Percentiles rank a stretch among this genome's conserved stretches.
phyloP scores from a whole-genome alignment of 2,329 filamentous ascomycete genomes.

The Colletotrichum zoysiae region DNA sequence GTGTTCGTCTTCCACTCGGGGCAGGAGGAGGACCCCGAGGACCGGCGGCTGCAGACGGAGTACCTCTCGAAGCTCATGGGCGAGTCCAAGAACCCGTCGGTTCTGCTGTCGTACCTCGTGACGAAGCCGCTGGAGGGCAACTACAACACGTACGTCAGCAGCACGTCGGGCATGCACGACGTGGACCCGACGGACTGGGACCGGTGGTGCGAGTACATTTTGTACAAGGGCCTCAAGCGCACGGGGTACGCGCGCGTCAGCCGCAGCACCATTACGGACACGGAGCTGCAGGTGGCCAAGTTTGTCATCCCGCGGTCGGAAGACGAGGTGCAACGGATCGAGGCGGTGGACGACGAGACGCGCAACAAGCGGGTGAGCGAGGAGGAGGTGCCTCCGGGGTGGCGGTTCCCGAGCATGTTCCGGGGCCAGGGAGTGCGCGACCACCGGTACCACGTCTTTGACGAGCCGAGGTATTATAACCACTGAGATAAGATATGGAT shows the following conservation, averaged over 20 bases:
- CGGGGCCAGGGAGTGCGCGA: slow-evolving; percentile 87
- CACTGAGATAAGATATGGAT: slow-evolving; percentile 47
- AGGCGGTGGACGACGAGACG: slow-evolving; percentile 62
- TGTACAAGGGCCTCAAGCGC: slow-evolving; percentile 89
- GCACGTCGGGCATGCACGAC: slow-evolving; percentile 91
- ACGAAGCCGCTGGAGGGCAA: slow-evolving; percentile 92
- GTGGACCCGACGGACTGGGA: slow-evolving; percentile 96
- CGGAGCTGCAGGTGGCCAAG: slow-evolving; percentile 95
- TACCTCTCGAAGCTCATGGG: slow-evolving; percentile 94
- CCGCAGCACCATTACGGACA: slow-evolving; percentile 93
- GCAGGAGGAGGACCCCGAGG: slow-evolving; percentile 95
- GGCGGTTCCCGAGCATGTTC: slow-evolving; percentile 88
- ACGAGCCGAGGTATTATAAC: slow-evolving; percentile 83
- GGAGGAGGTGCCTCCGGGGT: slow-evolving; percentile 78
- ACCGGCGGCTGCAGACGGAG: slow-evolving; percentile 85
- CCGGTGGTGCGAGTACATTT: slow-evolving; percentile 98
- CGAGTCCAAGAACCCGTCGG: slow-evolving; percentile 80
- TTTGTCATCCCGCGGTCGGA: slow-evolving; percentile 84
- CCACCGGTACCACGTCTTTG: slow-evolving; percentile 94
- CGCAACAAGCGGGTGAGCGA: slow-evolving; percentile 74
- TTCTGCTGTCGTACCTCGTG: slow-evolving; percentile 92
- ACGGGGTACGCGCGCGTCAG: slow-evolving; percentile 92
- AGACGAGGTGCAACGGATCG: slow-evolving; percentile 63
- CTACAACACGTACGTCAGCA: slow-evolving; percentile 94
- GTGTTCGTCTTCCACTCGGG: slow-evolving; percentile 99